Evolutionary conservation across 73 alveolate species (phyloP), one percentile per base, ranked within the genome.

Genomic region (Paramecium biaurelia): DNA sequence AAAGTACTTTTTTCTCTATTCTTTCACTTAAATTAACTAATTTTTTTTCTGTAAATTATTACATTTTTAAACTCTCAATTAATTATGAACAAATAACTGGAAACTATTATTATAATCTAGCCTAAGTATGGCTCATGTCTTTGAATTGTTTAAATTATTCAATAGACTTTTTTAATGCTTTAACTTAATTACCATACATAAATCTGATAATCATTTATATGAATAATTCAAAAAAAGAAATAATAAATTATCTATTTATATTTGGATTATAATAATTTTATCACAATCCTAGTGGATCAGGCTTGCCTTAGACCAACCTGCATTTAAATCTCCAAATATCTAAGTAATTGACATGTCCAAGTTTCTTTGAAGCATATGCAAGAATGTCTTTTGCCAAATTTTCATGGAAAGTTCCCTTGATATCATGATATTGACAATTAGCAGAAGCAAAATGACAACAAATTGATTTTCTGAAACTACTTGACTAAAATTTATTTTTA

Each of bases 371-470:
- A 4, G 94, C 92, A 74, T 79, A 76, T 3, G 58, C 86, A 20
- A 89, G 1, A 10, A 89, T 76, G 15, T 92, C 95, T 9, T 79
- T 57, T 4, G 95, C 95, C 35, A 92, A 34, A 9, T 59, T 79
- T 43, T 92, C 95, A 47, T 57, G 88, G 24, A 56, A 41, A 28
- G 94, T 57, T 11, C 79, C 94, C 23, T 74, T 67, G 26, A 45
- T 57, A 21, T 45, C 72, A 42, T 70, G 86, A 26, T 56, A 89
- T 38, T 70, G 30, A 12, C 85, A 89, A 85, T 92, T 84, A 7
- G 95, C 57, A 7, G 95, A 92, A 8, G 93, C 89, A 92, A 79
- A 92, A 23, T 92, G 95, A 6, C 95, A 84, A 14, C 93, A 92
- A 20, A 92, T 85, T 0, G 95, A 76, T 26, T 85, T 92, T 57